Conservation (phyloP, 495 filamentous ascomycete genomes). For the Xylaria acuta region DNA sequence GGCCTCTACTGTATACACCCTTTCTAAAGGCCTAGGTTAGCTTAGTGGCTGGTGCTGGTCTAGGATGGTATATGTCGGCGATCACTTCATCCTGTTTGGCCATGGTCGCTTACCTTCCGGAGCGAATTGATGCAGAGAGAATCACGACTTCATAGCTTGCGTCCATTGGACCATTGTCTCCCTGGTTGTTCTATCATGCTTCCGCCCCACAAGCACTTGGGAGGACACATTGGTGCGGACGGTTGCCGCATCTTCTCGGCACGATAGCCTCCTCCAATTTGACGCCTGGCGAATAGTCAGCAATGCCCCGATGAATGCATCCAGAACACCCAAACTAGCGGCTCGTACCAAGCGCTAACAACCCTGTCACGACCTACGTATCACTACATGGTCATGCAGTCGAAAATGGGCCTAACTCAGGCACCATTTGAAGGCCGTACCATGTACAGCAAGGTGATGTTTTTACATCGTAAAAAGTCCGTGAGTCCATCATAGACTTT, state of each 20-base stretch:
- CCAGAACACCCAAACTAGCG: neutral
- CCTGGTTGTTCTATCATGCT: neutral
- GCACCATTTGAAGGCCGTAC: neutral
- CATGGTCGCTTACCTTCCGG: conserved; percentile 24
- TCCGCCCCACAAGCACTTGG: conserved; percentile 14
- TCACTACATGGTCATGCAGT: neutral
- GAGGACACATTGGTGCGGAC: conserved; percentile 13
- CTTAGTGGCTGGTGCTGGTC: neutral
- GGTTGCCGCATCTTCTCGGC: conserved; percentile 13
- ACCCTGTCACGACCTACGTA: neutral
- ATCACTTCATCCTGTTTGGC: conserved; percentile 25
- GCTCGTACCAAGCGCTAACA: conserved; percentile 8
- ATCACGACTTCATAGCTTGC: conserved; percentile 6
- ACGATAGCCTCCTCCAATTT: conserved; percentile 9
- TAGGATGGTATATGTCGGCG: conserved; percentile 1
- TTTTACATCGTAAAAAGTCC: neutral
- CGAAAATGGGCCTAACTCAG: neutral
- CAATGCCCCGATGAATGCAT: neutral
- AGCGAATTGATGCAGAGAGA: conserved; percentile 7
- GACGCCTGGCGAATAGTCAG: conserved; percentile 13
- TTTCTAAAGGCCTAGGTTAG: neutral
- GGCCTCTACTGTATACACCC: neutral
- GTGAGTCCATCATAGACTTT: neutral
- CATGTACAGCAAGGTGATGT: neutral
- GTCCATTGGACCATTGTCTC: conserved; percentile 5